phyloP scores from a whole-genome alignment of 352 stramenopile species.

The Phytophthora kernoviae region DNA sequence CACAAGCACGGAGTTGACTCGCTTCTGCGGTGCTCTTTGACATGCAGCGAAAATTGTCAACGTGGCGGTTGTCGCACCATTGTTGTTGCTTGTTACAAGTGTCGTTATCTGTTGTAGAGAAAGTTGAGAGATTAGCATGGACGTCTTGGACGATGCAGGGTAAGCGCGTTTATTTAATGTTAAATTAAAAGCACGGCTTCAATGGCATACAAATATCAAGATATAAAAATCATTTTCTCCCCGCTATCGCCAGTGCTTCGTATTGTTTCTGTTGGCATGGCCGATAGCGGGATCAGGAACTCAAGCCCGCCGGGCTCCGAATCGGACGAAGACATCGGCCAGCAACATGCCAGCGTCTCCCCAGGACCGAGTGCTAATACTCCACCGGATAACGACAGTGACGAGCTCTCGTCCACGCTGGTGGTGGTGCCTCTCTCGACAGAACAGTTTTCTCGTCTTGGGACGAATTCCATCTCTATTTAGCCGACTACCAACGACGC shows the following conservation, averaged over 20 bases:
- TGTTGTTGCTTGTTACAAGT: no score
- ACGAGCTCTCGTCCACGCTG: constrained; percentile 4
- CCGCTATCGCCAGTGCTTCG: no score
- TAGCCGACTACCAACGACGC: constrained; percentile 32
- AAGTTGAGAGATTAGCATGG: no score
- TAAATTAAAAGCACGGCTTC: no score
- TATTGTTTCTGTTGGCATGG: no score
- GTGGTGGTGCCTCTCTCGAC: constrained; percentile 22
- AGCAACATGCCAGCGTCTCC: background rate
- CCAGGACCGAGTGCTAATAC: background rate
- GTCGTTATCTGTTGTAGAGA: no score
- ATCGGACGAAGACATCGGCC: constrained; percentile 1
- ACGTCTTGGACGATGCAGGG: no score
- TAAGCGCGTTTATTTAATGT: no score
- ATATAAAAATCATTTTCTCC: no score
- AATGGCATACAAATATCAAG: no score
- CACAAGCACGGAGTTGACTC: constrained; percentile 8
- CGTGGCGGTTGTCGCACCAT: background rate
- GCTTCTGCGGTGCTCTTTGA: constrained; percentile 16
- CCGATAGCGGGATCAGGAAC: no score
- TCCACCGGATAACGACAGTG: constrained; percentile 4
- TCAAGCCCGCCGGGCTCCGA: no score
- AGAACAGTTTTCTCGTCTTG: constrained; percentile 29
- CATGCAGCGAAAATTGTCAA: constrained; percentile 16
- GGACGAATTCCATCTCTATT: constrained; percentile 34